Evolutionary conservation across 148 eudicot genomes (phyloP).

Genomic region (Nepenthes mirabilis): DNA sequence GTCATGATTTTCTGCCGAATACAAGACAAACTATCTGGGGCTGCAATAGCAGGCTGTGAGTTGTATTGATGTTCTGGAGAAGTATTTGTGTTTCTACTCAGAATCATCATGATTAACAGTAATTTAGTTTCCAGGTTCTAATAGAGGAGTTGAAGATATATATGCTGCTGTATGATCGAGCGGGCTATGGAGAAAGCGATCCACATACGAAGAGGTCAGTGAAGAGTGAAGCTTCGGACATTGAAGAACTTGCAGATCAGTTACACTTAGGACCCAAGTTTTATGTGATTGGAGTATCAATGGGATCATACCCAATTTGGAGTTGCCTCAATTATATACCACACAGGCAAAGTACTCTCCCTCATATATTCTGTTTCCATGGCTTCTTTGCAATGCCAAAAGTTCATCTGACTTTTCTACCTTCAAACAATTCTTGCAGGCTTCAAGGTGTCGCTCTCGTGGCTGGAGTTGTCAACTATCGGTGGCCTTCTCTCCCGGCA

Average conservation of each 20-base stretch:
- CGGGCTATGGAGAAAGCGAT: conserved; percentile 91
- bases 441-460: conserved; percentile 63
- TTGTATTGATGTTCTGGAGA: neutral
- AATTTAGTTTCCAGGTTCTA: conserved; percentile 29
- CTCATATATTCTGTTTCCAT: neutral
- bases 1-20: too few relatives aligned
- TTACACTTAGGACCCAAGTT: conserved; percentile 60
- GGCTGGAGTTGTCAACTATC: conserved; percentile 53
- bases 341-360: conserved; percentile 13
- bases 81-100: neutral
- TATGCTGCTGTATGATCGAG: conserved; percentile 50
- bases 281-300: conserved; percentile 54
- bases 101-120: neutral
- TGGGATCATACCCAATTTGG: conserved; percentile 61
- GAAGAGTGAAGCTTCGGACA: conserved; percentile 63
- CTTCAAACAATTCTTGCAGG: conserved; percentile 22
- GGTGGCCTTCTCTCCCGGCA: conserved; percentile 61
- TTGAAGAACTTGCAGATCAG: conserved; percentile 73
- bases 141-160: conserved; percentile 41
- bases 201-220: conserved; percentile 58
- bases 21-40: neutral
- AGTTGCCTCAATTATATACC: conserved; percentile 70
- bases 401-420: neutral
- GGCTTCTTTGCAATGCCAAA: neutral
- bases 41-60: neutral